A percentile compares a stretch with the other conserved stretches of the same genome.
These are phyloP conservation scores for Pontederia crassipes DNA, from an alignment of 176 grass and related monocot genomes.

Conservation along the genomic window DNA sequence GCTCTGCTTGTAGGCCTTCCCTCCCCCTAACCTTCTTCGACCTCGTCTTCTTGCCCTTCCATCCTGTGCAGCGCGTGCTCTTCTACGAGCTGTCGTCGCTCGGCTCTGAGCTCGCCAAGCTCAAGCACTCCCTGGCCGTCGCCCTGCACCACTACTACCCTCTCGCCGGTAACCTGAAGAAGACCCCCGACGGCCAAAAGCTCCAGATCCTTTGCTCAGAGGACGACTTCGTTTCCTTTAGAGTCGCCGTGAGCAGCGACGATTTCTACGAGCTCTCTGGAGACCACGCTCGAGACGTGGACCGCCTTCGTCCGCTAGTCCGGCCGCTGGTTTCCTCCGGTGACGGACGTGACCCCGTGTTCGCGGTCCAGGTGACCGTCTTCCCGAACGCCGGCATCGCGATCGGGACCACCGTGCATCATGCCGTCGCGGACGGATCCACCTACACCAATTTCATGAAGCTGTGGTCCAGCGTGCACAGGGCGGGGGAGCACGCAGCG, in stretches of 20 bases:
- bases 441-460: conserved; percentile 29
- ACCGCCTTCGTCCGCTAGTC: conserved; percentile 21
- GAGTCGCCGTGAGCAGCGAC: not conserved
- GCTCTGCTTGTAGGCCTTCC: not conserved
- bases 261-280: conserved; percentile 5
- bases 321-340: not conserved
- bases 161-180: conserved; percentile 1
- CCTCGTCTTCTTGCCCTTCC: conserved; percentile 3
- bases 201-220: conserved; percentile 1
- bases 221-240: not conserved
- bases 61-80: not conserved
- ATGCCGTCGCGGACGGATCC: conserved; percentile 31
- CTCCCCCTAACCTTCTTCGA: not conserved
- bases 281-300: conserved; percentile 13
- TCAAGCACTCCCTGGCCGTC: conserved; percentile 6
- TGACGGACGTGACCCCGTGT: conserved; percentile 25
- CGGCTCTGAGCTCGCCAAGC: not conserved
- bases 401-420: conserved; percentile 31
- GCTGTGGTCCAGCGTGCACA: conserved; percentile 22
- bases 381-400: conserved; percentile 13
- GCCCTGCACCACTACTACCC: conserved; percentile 2
- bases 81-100: not conserved
- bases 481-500: conserved; percentile 9
- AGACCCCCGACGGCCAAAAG: not conserved
- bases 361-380: conserved; percentile 29